Evolutionary conservation across 352 stramenopile genomes (phyloP).

Genomic region (Thalassiosira exigua): DNA sequence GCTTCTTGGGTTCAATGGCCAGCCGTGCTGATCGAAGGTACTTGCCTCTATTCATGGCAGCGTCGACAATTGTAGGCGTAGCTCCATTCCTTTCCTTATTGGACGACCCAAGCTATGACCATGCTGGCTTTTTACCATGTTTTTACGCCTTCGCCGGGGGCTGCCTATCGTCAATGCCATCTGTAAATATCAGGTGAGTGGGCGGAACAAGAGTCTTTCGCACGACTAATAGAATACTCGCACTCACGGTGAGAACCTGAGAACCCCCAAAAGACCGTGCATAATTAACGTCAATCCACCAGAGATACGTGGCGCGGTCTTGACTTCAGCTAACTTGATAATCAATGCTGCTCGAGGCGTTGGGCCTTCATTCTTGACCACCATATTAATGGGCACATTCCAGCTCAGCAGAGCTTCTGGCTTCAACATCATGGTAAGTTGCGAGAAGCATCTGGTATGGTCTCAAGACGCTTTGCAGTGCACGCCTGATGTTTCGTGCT

Average conservation of each 20-base stretch:
- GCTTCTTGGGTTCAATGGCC: conserved; percentile 61
- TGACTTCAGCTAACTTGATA: conserved; percentile 78
- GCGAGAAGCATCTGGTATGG: no score
- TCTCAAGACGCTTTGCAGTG: no score
- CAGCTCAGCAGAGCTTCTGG: conserved; percentile 41
- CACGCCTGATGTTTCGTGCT: no score
- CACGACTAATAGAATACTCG: no score
- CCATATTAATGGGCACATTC: conserved; percentile 49
- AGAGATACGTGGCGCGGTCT: conserved; percentile 67
- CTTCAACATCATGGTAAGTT: conserved; percentile 69
- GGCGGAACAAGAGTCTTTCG: no score
- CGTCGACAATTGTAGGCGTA: conserved; percentile 61
- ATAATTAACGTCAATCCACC: conserved; percentile 81
- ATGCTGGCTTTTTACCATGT: conserved; percentile 47
- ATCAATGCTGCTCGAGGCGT: conserved; percentile 67
- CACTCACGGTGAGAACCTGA: no score
- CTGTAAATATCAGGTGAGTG: conserved; percentile 75
- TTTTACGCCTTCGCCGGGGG: conserved; percentile 59
- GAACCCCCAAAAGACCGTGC: no score
- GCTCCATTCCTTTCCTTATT: conserved; percentile 66
- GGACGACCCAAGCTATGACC: conserved; percentile 56
- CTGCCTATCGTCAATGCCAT: conserved; percentile 62
- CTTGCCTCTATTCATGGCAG: conserved; percentile 71
- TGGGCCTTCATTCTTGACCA: conserved; percentile 66
- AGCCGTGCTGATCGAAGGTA: conserved; percentile 46